phyloP scores from a whole-genome alignment of 495 filamentous ascomycete species.

The Penicillium roqueforti region DNA sequence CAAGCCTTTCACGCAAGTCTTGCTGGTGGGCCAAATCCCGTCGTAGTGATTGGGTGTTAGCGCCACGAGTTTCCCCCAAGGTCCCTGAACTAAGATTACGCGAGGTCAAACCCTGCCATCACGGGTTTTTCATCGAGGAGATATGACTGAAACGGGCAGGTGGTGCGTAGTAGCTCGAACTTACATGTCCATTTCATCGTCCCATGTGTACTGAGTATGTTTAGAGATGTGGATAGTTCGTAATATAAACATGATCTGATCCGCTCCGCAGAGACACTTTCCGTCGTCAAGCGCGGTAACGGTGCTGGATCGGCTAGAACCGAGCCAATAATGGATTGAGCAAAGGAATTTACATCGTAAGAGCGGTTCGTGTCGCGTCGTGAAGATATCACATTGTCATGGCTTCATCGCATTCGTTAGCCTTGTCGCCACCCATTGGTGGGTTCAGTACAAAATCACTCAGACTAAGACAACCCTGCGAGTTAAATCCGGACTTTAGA shows the following conservation, averaged over 20 bases:
- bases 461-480: slow-evolving; percentile 4
- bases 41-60: slow-evolving; percentile 16
- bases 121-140: background rate
- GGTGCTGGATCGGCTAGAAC: background rate
- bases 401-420: slow-evolving; percentile 16
- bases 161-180: background rate
- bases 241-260: background rate
- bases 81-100: slow-evolving; percentile 22
- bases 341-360: background rate
- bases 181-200: background rate
- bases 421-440: slow-evolving; percentile 22
- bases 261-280: background rate
- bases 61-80: slow-evolving; percentile 19
- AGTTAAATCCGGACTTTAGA: slow-evolving; percentile 1
- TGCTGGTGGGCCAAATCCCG: slow-evolving; percentile 6
- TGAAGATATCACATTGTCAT: slow-evolving; percentile 7
- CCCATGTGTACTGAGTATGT: too few species aligned
- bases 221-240: background rate
- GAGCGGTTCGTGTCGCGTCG: background rate
- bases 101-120: slow-evolving; percentile 7
- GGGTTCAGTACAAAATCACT: slow-evolving; percentile 12
- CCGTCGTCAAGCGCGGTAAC: background rate
- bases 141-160: background rate
- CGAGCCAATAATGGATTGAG: background rate
- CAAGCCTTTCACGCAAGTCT: slow-evolving; percentile 1